phyloP scores from a whole-genome alignment of 768 basidiomycete species.

The Xerocomellus intermedius region DNA sequence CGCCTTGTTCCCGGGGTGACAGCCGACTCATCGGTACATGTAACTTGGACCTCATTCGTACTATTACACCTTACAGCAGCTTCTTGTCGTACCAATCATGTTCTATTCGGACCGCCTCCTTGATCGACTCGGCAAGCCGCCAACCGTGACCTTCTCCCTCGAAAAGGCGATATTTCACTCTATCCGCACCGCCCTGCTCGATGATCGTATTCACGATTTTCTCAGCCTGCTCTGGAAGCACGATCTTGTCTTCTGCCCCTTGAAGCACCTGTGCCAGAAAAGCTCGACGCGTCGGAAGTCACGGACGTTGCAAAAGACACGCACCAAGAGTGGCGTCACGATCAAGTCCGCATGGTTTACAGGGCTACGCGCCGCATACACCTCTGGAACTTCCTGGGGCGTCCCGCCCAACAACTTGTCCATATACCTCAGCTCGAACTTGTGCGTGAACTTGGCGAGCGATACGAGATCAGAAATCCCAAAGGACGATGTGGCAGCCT shows the following conservation, averaged over 20 bases:
- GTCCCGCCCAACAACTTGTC: conserved; percentile 63
- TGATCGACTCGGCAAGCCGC: conserved; percentile 36
- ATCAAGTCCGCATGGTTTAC: conserved; percentile 62
- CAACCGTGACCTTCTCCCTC: conserved; percentile 47
- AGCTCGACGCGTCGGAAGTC: conserved; percentile 4
- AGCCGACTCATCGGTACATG: too few species aligned
- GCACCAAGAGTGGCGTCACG: conserved; percentile 58
- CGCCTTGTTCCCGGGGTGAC: background rate
- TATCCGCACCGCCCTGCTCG: conserved; percentile 16
- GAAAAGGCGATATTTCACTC: conserved; percentile 39
- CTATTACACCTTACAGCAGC: conserved; percentile 1
- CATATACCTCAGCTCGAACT: conserved; percentile 62
- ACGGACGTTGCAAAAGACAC: conserved; percentile 15
- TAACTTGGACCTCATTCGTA: background rate
- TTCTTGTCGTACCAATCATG: conserved; percentile 35
- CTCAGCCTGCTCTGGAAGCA: conserved; percentile 62
- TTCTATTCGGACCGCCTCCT: conserved; percentile 34
- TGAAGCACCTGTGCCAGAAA: conserved; percentile 56
- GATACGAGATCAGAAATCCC: conserved; percentile 64
- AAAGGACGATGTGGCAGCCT: conserved; percentile 63
- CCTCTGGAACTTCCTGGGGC: conserved; percentile 48
- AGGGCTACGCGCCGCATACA: conserved; percentile 62
- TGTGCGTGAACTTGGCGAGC: conserved; percentile 67
- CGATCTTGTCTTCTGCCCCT: conserved; percentile 59
- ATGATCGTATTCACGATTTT: conserved; percentile 30